Percentiles rank a stretch among this genome's conserved stretches.
Conservation (phyloP, 2,329 filamentous ascomycete genomes). For the Aspergillus proliferans region DNA sequence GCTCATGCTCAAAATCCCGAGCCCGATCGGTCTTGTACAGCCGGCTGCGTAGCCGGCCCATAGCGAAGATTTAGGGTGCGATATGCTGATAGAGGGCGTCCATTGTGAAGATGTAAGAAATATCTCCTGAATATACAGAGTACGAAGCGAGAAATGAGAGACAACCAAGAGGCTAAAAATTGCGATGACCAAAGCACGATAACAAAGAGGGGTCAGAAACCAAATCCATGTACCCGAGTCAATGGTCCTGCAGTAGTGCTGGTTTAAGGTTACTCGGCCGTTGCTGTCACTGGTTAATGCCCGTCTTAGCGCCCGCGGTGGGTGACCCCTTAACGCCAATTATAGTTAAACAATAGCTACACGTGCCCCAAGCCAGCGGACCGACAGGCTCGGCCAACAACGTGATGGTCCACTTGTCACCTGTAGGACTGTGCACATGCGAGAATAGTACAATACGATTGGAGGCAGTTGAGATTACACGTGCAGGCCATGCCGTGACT, state of each 20-base stretch:
- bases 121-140: neutral
- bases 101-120: neutral
- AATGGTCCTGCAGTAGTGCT: neutral
- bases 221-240: neutral
- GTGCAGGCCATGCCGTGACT: neutral
- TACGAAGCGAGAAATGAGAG: constrained; percentile 2
- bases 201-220: neutral
- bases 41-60: constrained; percentile 30
- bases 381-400: neutral
- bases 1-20: constrained; percentile 40
- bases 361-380: neutral
- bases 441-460: neutral
- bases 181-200: neutral
- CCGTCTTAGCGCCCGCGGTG: neutral
- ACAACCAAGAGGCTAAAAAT: neutral
- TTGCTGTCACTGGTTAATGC: neutral
- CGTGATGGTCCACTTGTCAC: neutral
- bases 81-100: neutral
- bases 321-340: neutral
- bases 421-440: neutral
- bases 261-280: neutral
- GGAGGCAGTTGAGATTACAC: neutral
- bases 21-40: constrained; percentile 41
- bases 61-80: constrained; percentile 6
- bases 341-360: neutral